Conservation (phyloP, 2,329 filamentous ascomycete species). For the Mycogone perniciosa region DNA sequence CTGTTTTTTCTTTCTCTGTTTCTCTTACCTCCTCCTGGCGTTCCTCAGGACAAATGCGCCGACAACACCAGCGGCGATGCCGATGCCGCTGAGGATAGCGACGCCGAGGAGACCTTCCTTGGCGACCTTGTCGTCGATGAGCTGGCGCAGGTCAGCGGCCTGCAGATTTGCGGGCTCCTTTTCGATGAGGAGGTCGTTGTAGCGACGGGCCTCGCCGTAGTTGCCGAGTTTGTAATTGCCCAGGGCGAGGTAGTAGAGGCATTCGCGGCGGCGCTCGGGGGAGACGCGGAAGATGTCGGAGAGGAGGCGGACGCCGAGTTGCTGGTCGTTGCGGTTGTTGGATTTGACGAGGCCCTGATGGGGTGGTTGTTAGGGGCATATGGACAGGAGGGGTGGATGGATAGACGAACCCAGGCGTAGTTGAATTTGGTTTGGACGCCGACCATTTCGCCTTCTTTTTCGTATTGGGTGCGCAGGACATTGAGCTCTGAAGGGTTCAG, state of each 20-base stretch:
- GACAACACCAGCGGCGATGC: slow-evolving; percentile 87
- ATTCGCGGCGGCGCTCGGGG: slow-evolving; percentile 90
- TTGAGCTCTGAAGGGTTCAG: slow-evolving; percentile 87
- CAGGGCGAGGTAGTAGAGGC: slow-evolving; percentile 93
- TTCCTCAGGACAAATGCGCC: slow-evolving; percentile 81
- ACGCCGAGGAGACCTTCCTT: slow-evolving; percentile 92
- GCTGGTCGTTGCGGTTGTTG: slow-evolving; percentile 73
- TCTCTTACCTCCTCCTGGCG: slow-evolving; percentile 49
- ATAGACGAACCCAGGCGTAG: slow-evolving; percentile 79
- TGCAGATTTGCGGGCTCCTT: slow-evolving; percentile 90
- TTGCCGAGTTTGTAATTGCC: slow-evolving; percentile 98
- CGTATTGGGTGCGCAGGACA: slow-evolving; percentile 88
- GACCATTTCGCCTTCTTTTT: slow-evolving; percentile 95
- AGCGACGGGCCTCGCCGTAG: slow-evolving; percentile 88
- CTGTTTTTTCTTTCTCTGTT: neutral
- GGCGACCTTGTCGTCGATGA: slow-evolving; percentile 95
- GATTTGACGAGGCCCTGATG: slow-evolving; percentile 90
- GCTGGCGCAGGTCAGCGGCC: slow-evolving; percentile 72
- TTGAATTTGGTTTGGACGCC: slow-evolving; percentile 99
- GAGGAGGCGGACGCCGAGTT: slow-evolving; percentile 87
- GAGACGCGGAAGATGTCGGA: slow-evolving; percentile 94
- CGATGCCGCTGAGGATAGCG: slow-evolving; percentile 88
- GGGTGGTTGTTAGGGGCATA: slow-evolving; percentile 7
- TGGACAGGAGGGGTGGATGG: neutral
- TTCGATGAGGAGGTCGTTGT: slow-evolving; percentile 88